These are phyloP conservation scores for Candida gigantensis DNA, from an alignment of 1,139 yeast genomes.

Conservation along the genomic window DNA sequence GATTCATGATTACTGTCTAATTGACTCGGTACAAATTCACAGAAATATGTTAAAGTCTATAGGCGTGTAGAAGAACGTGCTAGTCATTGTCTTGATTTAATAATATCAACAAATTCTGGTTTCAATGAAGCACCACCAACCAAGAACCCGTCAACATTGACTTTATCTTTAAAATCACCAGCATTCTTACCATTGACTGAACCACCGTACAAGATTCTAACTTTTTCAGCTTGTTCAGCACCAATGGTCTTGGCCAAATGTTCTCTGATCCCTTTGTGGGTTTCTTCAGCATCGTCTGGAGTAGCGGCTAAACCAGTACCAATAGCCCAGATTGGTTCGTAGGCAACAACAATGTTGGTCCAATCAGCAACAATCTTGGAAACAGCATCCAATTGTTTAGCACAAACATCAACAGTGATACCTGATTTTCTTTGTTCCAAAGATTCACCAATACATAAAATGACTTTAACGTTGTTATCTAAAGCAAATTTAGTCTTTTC, in stretches of 20 bases:
- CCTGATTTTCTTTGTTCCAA: conserved; percentile 92
- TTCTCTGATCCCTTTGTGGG: conserved; percentile 86
- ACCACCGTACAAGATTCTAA: conserved; percentile 97
- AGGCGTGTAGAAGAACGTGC: conserved; percentile 8
- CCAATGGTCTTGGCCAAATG: conserved; percentile 80
- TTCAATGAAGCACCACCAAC: conserved; percentile 99
- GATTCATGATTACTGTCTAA: conserved; percentile 11
- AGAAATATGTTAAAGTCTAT: conserved; percentile 15
- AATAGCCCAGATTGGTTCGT: conserved; percentile 99
- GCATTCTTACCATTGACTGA: conserved; percentile 97
- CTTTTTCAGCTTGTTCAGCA: conserved; percentile 68
- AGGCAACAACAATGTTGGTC: conserved; percentile 91
- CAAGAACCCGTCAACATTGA: conserved; percentile 96
- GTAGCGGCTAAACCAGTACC: conserved; percentile 99
- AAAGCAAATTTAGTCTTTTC: conserved; percentile 93
- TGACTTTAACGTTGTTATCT: conserved; percentile 84
- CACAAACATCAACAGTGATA: conserved; percentile 81
- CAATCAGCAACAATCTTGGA: conserved; percentile 84
- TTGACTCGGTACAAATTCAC: conserved; percentile 12
- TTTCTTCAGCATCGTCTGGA: conserved; percentile 94
- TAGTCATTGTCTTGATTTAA: conserved; percentile 81
- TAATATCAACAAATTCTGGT: conserved; percentile 95
- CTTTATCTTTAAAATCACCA: conserved; percentile 83
- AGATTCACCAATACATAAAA: conserved; percentile 97
- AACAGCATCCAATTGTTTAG: conserved; percentile 90